Conservation (phyloP, 1,139 yeast species). For the Meyerozyma guilliermondii region DNA sequence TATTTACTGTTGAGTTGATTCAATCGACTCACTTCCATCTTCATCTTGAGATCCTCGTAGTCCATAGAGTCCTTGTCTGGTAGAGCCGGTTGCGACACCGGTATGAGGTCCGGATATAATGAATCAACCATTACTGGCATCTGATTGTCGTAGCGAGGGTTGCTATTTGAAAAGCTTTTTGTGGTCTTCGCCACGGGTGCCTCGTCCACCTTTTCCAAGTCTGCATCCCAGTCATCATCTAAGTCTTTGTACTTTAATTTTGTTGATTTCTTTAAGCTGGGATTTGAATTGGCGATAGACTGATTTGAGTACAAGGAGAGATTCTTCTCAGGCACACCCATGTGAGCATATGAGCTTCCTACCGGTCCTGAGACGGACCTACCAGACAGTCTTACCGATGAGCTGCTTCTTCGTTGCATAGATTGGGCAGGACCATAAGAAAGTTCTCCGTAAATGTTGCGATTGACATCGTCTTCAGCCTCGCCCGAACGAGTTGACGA, state of each 20-base stretch:
- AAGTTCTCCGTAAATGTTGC: conserved; percentile 38
- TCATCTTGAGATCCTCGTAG: conserved; percentile 27
- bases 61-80: conserved; percentile 20
- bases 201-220: conserved; percentile 49
- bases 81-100: conserved; percentile 3
- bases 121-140: conserved; percentile 28
- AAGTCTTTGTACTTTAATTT: conserved; percentile 47
- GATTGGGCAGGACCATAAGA: conserved; percentile 18
- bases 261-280: conserved; percentile 7
- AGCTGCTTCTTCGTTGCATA: conserved; percentile 10
- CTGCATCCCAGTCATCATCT: conserved; percentile 94
- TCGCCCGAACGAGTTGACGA: conserved; percentile 13
- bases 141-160: background rate
- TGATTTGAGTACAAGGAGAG: background rate
- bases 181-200: conserved; percentile 14
- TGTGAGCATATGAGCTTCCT: conserved; percentile 14
- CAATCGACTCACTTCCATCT: conserved; percentile 48
- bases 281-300: conserved; percentile 5
- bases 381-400: conserved; percentile 16
- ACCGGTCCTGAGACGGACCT: conserved; percentile 17
- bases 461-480: conserved; percentile 26
- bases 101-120: conserved; percentile 28
- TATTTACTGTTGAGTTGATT: conserved; percentile 60
- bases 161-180: conserved; percentile 3
- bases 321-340: conserved; percentile 1